Base-by-base conservation (phyloP, 2,329 filamentous ascomycete species). In the Teratosphaeria zuluensis region DNA sequence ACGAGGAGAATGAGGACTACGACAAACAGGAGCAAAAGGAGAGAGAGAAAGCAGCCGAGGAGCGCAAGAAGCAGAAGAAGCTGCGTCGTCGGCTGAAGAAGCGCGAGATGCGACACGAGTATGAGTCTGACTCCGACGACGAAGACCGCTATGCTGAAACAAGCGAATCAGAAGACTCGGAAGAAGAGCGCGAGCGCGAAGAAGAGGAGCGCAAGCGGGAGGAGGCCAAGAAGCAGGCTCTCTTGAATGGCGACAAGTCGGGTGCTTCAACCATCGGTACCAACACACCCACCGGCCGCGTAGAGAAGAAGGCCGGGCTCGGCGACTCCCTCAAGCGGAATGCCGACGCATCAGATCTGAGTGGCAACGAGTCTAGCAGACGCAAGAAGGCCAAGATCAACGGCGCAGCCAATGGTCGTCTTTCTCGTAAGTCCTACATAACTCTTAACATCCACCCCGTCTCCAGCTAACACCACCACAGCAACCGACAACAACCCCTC, bases 261-360 rank as follows among this genome's bases (percentile, higher is more conserved):
- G 84, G 83, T 21, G 74, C 82, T 3, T 85, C 84, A 1, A 81
- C 84, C 0, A 92, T 90, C 72, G 89, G 89, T 31, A 84, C 82
- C 42, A 89, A 80, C 65, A 87, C 85, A 2, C 85, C 85, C 1
- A 84, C 80, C 33, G 82, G 82, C 42, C 79, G 80, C 33, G 74
- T 76, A 53, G 79, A 78, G 65, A 71, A 76, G 56, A 76, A 79
- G 63, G 72, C 69, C 4, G 80, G 21, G 12, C 84, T 65, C 68
- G 69, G 71, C 2, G 69, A 81, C 33, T 73, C 78, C 3, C 81
- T 92, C 56, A 96, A 96, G 76, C 86, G 91, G 19, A 96, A 91
- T 16, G 90, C 92, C 2, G 88, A 92, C 63, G 80, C 89, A 33
- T 96, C 91, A 1, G 92, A 97, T 71, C 90, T 90, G 9, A 95